phyloP scores from a whole-genome alignment of 2,329 filamentous ascomycete genomes.

The Colletotrichum sp. region DNA sequence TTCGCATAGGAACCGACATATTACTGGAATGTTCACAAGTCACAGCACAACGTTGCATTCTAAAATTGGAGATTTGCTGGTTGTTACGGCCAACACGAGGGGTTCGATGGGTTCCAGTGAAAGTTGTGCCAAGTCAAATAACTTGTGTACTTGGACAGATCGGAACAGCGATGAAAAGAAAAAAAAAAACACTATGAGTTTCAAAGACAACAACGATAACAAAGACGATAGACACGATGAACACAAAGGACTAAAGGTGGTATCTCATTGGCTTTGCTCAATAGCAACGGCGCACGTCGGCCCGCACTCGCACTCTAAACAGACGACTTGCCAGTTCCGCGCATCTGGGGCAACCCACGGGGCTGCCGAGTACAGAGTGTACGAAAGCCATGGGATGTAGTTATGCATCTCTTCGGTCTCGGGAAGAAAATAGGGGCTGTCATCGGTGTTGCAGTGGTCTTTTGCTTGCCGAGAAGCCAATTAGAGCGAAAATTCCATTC shows the following conservation, averaged over 20 bases:
- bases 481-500: background rate
- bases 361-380: background rate
- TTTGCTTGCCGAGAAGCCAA: background rate
- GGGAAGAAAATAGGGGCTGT: background rate
- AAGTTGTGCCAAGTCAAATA: too few relatives aligned
- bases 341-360: background rate
- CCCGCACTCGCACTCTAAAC: background rate
- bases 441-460: background rate
- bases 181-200: too few relatives aligned
- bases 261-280: background rate
- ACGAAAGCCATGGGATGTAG: background rate
- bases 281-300: accelerated
- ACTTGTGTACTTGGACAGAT: too few relatives aligned
- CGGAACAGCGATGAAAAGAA: too few relatives aligned
- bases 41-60: too few relatives aligned
- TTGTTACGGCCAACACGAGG: too few relatives aligned
- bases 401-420: background rate
- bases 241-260: background rate
- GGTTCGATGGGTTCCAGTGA: too few relatives aligned
- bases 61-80: too few relatives aligned
- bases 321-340: background rate
- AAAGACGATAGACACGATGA: too few relatives aligned
- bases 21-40: accelerated
- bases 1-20: too few relatives aligned
- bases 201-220: too few relatives aligned